phyloP scores from a whole-genome alignment of 495 filamentous ascomycete genomes.

The Podospora didyma region DNA sequence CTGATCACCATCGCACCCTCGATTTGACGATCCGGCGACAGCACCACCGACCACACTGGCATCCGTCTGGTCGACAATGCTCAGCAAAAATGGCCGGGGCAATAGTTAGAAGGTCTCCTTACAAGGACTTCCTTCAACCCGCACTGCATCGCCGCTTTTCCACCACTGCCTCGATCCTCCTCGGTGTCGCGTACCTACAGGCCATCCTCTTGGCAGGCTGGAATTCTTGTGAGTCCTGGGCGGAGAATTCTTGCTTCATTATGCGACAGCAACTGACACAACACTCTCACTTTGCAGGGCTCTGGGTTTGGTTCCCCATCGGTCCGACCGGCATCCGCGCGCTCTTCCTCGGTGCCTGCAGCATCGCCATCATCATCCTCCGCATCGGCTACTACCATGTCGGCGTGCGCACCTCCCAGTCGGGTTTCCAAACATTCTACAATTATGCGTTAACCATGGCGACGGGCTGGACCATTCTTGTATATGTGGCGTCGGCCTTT shows the following conservation, averaged over 20 bases:
- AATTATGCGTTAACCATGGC: conserved; percentile 51
- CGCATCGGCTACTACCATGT: conserved; percentile 83
- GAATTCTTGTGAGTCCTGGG: conserved; percentile 55
- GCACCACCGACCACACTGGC: background rate
- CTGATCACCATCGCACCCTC: conserved; percentile 1
- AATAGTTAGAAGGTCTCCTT: conserved; percentile 46
- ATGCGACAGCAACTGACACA: conserved; percentile 5
- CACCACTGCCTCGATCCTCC: conserved; percentile 59
- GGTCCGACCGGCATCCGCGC: conserved; percentile 70
- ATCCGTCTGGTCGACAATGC: conserved; percentile 25
- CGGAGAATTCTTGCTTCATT: conserved; percentile 1
- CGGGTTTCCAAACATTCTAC: conserved; percentile 59
- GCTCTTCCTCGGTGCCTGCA: conserved; percentile 67
- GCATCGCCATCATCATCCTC: conserved; percentile 67
- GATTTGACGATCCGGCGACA: background rate
- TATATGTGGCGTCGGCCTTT: conserved; percentile 74
- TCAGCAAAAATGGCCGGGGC: conserved; percentile 38
- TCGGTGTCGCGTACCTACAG: conserved; percentile 70
- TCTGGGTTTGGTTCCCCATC: conserved; percentile 86
- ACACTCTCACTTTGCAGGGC: conserved; percentile 40
- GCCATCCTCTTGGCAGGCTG: conserved; percentile 67
- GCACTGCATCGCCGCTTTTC: conserved; percentile 83
- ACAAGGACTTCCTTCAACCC: conserved; percentile 88
- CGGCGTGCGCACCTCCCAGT: conserved; percentile 65
- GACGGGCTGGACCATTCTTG: conserved; percentile 61